Percentiles rank a stretch among this genome's conserved stretches.
These are phyloP conservation scores for Boletus huronensis DNA, from an alignment of 768 basidiomycete genomes.

Conservation along the genomic window DNA sequence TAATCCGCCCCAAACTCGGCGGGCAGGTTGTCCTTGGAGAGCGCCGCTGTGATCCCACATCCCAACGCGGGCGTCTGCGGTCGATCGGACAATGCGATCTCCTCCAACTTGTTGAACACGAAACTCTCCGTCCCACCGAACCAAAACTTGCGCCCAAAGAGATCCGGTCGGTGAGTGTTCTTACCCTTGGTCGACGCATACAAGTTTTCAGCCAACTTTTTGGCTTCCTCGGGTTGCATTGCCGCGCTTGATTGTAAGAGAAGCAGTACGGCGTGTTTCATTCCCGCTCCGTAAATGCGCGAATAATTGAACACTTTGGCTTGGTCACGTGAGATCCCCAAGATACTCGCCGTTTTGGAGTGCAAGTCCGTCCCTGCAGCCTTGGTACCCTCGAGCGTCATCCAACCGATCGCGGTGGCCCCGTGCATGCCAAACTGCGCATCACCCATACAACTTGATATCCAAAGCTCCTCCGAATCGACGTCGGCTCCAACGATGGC, in stretches of 20 bases:
- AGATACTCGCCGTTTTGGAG: conserved; percentile 91
- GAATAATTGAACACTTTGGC: conserved; percentile 99
- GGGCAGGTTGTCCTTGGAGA: conserved; percentile 87
- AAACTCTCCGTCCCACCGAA: conserved; percentile 94
- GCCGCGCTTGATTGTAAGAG: conserved; percentile 80
- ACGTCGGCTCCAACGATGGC: conserved; percentile 97
- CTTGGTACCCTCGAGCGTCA: conserved; percentile 98
- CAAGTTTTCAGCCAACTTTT: conserved; percentile 74
- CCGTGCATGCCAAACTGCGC: conserved; percentile 97
- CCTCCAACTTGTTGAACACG: conserved; percentile 96
- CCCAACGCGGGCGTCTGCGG: conserved; percentile 93
- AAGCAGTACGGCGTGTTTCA: conserved; percentile 87
- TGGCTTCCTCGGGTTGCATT: conserved; percentile 76
- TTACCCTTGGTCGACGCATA: conserved; percentile 94
- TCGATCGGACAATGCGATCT: conserved; percentile 81
- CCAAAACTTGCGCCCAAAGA: conserved; percentile 88
- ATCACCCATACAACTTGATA: conserved; percentile 97
- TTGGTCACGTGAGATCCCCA: conserved; percentile 89
- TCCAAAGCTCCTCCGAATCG: conserved; percentile 98
- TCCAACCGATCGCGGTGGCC: conserved; percentile 97
- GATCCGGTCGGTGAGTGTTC: conserved; percentile 70
- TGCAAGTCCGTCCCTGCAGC: conserved; percentile 92
- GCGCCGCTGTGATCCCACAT: conserved; percentile 89
- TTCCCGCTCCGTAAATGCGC: conserved; percentile 97
- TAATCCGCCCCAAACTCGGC: conserved; percentile 80